Percentiles rank a stretch among this genome's conserved stretches.
These are phyloP conservation scores for Ceratocystiopsis sp. DNA, from an alignment of 2,329 filamentous ascomycete species.

Conservation along the genomic window DNA sequence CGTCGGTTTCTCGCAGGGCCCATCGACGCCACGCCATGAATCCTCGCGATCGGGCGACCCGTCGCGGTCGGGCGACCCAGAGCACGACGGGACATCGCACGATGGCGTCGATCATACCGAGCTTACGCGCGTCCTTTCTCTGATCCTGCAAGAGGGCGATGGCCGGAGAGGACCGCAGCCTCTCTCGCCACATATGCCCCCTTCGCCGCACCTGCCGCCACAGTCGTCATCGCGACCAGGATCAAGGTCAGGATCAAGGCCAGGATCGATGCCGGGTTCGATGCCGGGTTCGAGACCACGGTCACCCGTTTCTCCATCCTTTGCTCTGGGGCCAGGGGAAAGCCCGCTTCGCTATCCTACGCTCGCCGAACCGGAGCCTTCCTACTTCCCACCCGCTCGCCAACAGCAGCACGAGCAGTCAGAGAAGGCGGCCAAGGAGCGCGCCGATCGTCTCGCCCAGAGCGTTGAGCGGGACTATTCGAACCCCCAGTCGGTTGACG, in stretches of 20 bases:
- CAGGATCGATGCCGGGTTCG: not conserved
- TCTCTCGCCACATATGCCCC: too few species aligned
- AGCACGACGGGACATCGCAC: not conserved
- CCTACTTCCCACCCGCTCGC: conserved; percentile 6
- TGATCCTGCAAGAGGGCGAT: conserved; percentile 7
- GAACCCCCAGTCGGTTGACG: conserved; percentile 13
- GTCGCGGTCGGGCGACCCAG: not conserved
- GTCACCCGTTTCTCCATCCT: not conserved
- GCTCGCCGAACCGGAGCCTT: conserved; percentile 3
- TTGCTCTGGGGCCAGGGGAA: not conserved
- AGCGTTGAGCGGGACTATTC: conserved; percentile 16
- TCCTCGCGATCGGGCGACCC: not conserved
- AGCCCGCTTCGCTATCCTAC: too few species aligned
- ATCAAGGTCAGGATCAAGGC: not conserved
- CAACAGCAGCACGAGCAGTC: conserved; percentile 11
- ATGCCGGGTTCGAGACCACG: not conserved
- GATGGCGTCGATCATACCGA: conserved; percentile 10
- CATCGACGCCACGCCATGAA: conserved; percentile 1
- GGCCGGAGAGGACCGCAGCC: not conserved
- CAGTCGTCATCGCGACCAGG: not conserved
- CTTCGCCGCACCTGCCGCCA: not conserved
- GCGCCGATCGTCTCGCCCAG: conserved; percentile 18
- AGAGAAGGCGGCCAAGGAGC: conserved; percentile 18
- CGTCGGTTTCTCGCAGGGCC: conserved; percentile 9
- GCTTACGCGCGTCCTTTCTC: conserved; percentile 6